Evolutionary conservation across 2,329 filamentous ascomycete genomes (phyloP), one percentile per base, ranked within the genome.

Genomic region (Diaporthe sp.): DNA sequence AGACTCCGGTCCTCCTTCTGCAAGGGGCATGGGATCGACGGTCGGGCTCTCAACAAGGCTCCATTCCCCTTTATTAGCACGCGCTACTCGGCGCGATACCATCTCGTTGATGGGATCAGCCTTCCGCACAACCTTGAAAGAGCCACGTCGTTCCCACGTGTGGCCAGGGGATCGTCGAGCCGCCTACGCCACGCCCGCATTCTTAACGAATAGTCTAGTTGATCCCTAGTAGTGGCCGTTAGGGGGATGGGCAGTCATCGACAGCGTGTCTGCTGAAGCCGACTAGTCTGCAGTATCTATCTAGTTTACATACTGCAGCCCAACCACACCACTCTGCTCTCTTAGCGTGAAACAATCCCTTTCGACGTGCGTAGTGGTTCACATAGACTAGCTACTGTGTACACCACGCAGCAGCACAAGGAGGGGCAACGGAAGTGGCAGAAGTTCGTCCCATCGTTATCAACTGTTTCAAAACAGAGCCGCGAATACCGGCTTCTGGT

Each of bases 131-230:
- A 69, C 65, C 65, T 69, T 53, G 65, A 42, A 55, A 28, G 65
- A 42, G 34, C 65, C 65, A 69, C 49, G 65, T 55, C 65, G 65
- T 69, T 55, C 34, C 65, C 65, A 69, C 65, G 65, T 69, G 65
- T 69, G 65, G 49, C n/a, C 65, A 69, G 65, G 65, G 65, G 65
- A 28, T 31, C 34, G 31, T 55, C 46, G 65, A 68, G 65, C 65
- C 65, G 65, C 65, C 49, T 51, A 22, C 46, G 49, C 65, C 46
- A 68, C 65, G 65, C 46, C 61, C 46, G 46, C 46, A 42, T 34
- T 28, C 65, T 42, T 25, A 31, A 65, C 39, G 19, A 53, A 53
- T 39, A n/a, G 46, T 53, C 7, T 19, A 49, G 39, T 28, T 12
- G 3, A 17, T 22, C 39, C 61, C 42, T 15, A n/a, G 42, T 53